These are phyloP conservation scores for Tylopilus sp. DNA, from an alignment of 768 basidiomycete species.

Conservation along the genomic window DNA sequence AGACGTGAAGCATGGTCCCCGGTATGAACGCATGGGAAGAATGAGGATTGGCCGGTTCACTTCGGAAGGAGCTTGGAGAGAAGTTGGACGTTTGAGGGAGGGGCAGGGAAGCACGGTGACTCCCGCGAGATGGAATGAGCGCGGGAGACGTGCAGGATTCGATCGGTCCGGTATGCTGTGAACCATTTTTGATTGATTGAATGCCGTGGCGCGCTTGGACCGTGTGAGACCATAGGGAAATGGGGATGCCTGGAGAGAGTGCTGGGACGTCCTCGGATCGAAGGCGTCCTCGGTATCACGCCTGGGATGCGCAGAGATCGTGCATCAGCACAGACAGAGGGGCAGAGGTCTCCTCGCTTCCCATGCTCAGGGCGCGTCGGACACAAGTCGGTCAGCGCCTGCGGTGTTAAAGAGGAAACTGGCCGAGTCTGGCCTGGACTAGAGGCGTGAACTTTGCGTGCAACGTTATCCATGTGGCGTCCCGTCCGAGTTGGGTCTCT, in stretches of 20 bases:
- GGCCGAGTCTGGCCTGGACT: too few relatives aligned
- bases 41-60: slow-evolving; percentile 12
- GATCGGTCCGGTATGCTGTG: slow-evolving; percentile 1
- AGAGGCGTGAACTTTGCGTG: neutral
- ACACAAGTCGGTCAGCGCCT: neutral
- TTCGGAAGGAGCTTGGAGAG: slow-evolving; percentile 25
- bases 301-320: neutral
- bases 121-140: slow-evolving; percentile 4
- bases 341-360: slow-evolving; percentile 2
- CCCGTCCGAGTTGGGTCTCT: neutral
- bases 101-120: slow-evolving; percentile 14
- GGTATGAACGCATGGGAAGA: slow-evolving; percentile 5
- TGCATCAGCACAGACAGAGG: slow-evolving; percentile 4
- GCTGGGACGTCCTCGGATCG: slow-evolving; percentile 12
- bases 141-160: slow-evolving; percentile 2
- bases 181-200: neutral
- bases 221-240: neutral
- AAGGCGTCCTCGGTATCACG: neutral
- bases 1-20: neutral
- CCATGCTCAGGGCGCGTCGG: slow-evolving; percentile 15
- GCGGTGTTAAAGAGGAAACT: slow-evolving; percentile 10
- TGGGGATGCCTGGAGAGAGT: neutral
- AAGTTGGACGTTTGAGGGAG: slow-evolving; percentile 10
- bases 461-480: neutral
- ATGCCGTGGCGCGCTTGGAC: neutral